Percentiles rank a stretch among this genome's conserved stretches.
phyloP scores from a whole-genome alignment of 192 early-diverging fungal species.

The Radiomyces spectabilis region DNA sequence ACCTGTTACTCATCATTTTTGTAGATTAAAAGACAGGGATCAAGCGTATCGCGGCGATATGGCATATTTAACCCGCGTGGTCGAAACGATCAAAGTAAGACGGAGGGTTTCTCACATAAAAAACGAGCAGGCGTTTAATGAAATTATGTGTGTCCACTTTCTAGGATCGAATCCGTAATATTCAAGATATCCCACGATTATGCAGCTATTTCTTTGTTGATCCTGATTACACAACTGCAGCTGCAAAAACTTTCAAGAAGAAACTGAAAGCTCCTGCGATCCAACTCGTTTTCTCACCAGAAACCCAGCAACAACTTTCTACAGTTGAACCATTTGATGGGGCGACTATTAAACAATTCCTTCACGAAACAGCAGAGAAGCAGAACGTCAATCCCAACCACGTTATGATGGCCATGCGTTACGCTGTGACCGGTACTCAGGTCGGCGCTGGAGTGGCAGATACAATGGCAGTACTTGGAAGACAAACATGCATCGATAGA shows the following conservation, averaged over 20 bases:
- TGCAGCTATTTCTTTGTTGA: slow-evolving; percentile 48
- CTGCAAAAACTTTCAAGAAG: slow-evolving; percentile 28
- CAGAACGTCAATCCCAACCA: slow-evolving; percentile 36
- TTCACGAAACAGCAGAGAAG: slow-evolving; percentile 26
- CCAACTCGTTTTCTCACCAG: background rate
- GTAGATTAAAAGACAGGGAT: too few species aligned
- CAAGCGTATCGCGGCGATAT: slow-evolving; percentile 12
- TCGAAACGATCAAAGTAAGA: slow-evolving; percentile 41
- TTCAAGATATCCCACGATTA: slow-evolving; percentile 41
- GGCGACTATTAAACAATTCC: slow-evolving; percentile 27
- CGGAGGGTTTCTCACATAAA: too few species aligned
- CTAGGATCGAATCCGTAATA: slow-evolving; percentile 48
- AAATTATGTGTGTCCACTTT: too few species aligned
- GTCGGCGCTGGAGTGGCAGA: slow-evolving; percentile 50
- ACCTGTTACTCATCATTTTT: too few species aligned
- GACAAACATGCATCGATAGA: slow-evolving; percentile 23
- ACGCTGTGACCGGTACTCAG: slow-evolving; percentile 55
- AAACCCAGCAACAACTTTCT: background rate
- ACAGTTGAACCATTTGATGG: slow-evolving; percentile 10
- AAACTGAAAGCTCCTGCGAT: slow-evolving; percentile 25
- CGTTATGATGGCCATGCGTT: slow-evolving; percentile 58
- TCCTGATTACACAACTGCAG: slow-evolving; percentile 35
- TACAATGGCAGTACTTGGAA: slow-evolving; percentile 42
- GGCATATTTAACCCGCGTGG: slow-evolving; percentile 36
- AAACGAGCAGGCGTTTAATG: too few species aligned